Conservation (phyloP, 305 asterid genomes). For the Vinca major region DNA sequence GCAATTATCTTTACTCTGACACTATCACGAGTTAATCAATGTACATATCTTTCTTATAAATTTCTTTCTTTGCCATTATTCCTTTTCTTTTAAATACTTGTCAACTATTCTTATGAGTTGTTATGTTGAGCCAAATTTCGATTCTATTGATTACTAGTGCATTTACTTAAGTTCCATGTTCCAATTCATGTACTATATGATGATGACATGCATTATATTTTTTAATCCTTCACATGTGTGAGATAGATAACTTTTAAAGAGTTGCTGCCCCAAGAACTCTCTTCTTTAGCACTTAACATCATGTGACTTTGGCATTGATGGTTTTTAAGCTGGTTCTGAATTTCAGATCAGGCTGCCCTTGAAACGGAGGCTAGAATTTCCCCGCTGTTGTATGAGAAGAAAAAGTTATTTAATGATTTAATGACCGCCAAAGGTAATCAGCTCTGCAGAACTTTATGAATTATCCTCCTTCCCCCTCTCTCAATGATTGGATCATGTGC, state of each 20-base stretch:
- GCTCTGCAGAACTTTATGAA: slow-evolving; percentile 12
- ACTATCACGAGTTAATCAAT: neutral
- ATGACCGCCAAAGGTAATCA: slow-evolving; percentile 80
- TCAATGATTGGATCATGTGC: neutral
- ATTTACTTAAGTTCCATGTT: neutral
- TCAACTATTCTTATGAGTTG: neutral
- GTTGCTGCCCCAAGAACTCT: neutral
- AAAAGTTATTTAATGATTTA: slow-evolving; percentile 71
- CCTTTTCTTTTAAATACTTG: neutral
- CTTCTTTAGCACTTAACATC: neutral
- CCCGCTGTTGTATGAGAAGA: slow-evolving; percentile 80
- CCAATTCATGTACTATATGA: neutral
- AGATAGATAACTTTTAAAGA: slow-evolving; percentile 3
- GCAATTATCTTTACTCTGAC: neutral
- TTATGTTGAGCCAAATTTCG: neutral
- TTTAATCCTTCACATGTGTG: slow-evolving; percentile 3
- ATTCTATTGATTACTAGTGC: neutral
- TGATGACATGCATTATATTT: neutral
- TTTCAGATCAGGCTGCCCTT: slow-evolving; percentile 86
- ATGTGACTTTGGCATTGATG: neutral
- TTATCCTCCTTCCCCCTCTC: slow-evolving; percentile 11
- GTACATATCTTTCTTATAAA: neutral
- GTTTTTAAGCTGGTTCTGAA: slow-evolving; percentile 4
- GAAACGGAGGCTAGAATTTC: slow-evolving; percentile 89
- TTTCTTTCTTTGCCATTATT: neutral